phyloP scores from a whole-genome alignment of 73 alveolate genomes.

The Stentor roeselii region DNA sequence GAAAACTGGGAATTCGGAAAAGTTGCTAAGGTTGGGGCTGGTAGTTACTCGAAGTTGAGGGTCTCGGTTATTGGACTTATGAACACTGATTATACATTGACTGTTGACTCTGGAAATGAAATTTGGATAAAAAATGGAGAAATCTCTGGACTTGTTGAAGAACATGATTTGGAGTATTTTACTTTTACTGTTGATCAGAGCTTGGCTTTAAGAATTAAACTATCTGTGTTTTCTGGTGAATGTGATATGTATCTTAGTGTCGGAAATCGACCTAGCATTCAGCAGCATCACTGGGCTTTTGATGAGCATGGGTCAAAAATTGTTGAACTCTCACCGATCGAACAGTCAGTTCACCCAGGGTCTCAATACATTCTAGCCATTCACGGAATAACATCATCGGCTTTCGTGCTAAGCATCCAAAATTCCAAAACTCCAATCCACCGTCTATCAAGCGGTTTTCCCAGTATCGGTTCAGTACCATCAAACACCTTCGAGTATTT shows the following conservation, averaged over 20 bases:
- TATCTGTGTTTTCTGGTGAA: not conserved
- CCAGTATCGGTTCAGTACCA: not conserved
- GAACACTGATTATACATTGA: constrained; percentile 4
- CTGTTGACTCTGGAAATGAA: not conserved
- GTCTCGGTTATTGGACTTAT: not conserved
- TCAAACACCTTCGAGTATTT: not conserved
- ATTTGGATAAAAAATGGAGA: not conserved
- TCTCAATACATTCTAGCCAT: not conserved
- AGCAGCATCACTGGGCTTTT: not conserved
- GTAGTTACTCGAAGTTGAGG: not conserved
- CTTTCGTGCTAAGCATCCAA: not conserved
- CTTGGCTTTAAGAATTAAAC: not conserved
- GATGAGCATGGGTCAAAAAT: not conserved
- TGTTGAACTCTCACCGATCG: not conserved
- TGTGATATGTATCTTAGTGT: not conserved
- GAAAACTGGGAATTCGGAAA: not conserved
- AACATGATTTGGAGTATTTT: not conserved
- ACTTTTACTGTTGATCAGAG: not conserved
- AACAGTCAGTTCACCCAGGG: not conserved
- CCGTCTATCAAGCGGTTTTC: not conserved
- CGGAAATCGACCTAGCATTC: not conserved
- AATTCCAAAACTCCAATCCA: not conserved
- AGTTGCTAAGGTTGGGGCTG: not conserved
- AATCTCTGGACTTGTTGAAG: not conserved
- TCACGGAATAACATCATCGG: not conserved